phyloP scores from a whole-genome alignment of 495 filamentous ascomycete genomes.

The Neurospora sp. region DNA sequence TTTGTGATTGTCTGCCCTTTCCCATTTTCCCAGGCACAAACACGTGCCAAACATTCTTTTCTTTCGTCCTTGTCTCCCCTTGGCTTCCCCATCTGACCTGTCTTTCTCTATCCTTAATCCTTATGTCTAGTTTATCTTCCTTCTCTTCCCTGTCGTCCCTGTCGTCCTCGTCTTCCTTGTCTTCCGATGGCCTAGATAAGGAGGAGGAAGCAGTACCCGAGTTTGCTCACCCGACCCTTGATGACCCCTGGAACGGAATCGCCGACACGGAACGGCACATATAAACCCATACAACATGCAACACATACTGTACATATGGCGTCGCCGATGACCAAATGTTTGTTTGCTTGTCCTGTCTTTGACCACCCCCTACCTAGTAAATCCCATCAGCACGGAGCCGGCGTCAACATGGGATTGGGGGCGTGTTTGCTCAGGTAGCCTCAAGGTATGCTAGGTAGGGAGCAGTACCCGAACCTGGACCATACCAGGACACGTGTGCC shows the following conservation, averaged over 20 bases:
- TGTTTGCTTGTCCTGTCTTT: not conserved
- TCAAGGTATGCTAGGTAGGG: not conserved
- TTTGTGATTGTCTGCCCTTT: no score
- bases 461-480: not conserved
- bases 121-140: not conserved
- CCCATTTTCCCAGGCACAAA: no score
- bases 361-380: no score
- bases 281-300: not conserved
- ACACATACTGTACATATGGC: not conserved
- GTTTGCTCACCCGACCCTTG: not conserved
- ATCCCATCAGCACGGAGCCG: not conserved
- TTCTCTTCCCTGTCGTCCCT: not conserved
- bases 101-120: no score
- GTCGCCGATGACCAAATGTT: not conserved
- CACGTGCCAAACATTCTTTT: no score
- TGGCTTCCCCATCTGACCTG: not conserved
- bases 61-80: not conserved
- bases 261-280: not conserved
- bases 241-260: not conserved
- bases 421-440: not conserved
- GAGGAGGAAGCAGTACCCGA: not conserved
- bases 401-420: not conserved
- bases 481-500: not conserved
- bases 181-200: not conserved
- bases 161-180: not conserved